Conservation (phyloP, 2,329 filamentous ascomycete species). For the Neurospora sp. region DNA sequence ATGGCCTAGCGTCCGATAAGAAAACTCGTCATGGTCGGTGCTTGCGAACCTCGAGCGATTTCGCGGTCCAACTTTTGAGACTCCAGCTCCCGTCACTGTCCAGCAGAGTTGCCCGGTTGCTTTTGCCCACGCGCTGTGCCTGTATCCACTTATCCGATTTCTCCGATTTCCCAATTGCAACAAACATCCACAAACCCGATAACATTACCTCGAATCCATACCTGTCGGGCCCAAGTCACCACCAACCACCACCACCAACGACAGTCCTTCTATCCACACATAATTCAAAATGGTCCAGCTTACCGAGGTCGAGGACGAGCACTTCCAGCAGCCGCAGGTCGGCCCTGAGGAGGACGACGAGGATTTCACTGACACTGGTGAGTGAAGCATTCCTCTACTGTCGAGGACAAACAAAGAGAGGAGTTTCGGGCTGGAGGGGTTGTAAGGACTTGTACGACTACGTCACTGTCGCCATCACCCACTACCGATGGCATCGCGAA, state of each 20-base stretch:
- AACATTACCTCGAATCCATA: background rate
- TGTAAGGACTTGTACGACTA: background rate
- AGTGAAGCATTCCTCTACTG: conserved; percentile 19
- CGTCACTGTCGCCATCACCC: background rate
- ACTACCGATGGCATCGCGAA: background rate
- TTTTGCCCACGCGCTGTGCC: background rate
- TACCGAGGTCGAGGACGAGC: conserved; percentile 93
- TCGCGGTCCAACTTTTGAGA: background rate
- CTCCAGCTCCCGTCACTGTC: background rate
- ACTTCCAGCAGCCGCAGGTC: conserved; percentile 66
- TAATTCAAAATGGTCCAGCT: conserved; percentile 76
- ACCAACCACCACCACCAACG: background rate
- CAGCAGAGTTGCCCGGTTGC: background rate
- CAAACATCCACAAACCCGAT: background rate
- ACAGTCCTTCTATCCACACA: background rate
- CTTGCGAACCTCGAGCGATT: conserved; percentile 1
- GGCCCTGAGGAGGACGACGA: conserved; percentile 72
- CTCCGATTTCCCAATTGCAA: background rate
- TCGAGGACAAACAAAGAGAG: background rate
- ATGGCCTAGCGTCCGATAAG: conserved; percentile 6
- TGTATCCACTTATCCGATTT: background rate
- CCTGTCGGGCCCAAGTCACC: background rate
- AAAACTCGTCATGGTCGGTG: conserved; percentile 12
- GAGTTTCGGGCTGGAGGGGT: background rate
- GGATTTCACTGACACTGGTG: conserved; percentile 91